Evolutionary conservation across 768 basidiomycete species (phyloP), one percentile per base, ranked within the genome.

Genomic region (Trametes maxima): DNA sequence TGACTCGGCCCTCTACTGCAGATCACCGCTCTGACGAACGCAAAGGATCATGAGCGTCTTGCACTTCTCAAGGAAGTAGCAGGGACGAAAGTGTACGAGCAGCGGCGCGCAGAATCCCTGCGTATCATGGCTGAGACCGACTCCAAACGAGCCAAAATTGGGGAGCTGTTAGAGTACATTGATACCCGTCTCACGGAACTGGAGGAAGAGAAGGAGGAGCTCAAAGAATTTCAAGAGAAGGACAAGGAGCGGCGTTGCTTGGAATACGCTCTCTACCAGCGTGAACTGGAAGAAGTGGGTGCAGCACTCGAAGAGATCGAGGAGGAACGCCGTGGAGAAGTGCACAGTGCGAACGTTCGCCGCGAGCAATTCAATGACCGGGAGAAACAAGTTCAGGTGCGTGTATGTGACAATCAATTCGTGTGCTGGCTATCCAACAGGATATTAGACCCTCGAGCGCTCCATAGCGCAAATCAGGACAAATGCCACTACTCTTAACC

Each of bases 41-140:
- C 95, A 22, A 97, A 97, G 73, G 97, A 99, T 69, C 86, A 88
- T 51, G 96, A 99, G 72, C 85, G 97, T 2, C 82, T 99, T 5
- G 87, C 92, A 0, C 82, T 99, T n/a, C 79, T 99, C 47, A 98
- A 99, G 70, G 97, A 99, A 74, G 95, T 99, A 0, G 97, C 96
- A 0, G 97, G 97, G 3, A 99, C 97, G 0, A 94, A 97, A 68
- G 94, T 98, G 1, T 99, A 99, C 70, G 97, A 99, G 75, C 91
- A 96, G 70, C 87, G 95, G 48, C 85, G 96, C 16, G 66, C 90
- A 0, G 97, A 99, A 72, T 95, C 92, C 5, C 79, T 95, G n/a
- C 88, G 92, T 55, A 95, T 98, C 72, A 97, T 98, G 92, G 85
- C 93, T 28, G 96, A 98, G 72, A 98, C 97, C 49, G 94, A 96